Evolutionary conservation across 2,329 filamentous ascomycete genomes (phyloP).

Genomic region (Fusarium musae): DNA sequence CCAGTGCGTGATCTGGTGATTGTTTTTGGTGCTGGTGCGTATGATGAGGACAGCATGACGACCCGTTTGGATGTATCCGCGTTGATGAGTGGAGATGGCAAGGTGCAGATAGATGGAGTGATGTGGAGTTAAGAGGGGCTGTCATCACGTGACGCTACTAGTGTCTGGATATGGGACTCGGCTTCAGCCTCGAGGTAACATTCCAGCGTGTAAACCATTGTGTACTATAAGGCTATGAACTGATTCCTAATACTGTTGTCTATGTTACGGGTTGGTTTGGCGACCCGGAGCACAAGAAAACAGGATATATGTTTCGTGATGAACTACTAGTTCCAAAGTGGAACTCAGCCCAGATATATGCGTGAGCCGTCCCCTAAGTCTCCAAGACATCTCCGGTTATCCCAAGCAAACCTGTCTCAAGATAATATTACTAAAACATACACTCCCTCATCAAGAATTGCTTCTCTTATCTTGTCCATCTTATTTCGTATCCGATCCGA

Average conservation of each 20-base stretch:
- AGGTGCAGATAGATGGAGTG: conserved; percentile 20
- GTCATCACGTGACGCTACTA: conserved; percentile 1
- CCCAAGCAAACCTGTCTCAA: neutral
- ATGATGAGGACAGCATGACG: conserved; percentile 22
- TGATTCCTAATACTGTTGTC: neutral
- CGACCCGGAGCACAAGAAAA: too few relatives aligned
- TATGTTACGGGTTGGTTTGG: neutral
- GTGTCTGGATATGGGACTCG: neutral
- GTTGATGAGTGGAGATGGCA: conserved; percentile 33
- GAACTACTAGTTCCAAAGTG: neutral
- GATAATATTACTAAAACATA: neutral
- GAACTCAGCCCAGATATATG: neutral
- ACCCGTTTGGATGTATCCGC: conserved; percentile 17
- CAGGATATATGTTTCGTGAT: neutral
- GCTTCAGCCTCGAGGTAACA: neutral
- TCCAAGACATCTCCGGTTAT: neutral
- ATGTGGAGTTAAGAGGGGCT: conserved; percentile 8
- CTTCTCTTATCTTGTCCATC: neutral
- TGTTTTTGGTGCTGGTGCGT: conserved; percentile 30
- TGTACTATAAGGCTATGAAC: neutral
- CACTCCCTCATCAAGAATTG: neutral
- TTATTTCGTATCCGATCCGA: neutral
- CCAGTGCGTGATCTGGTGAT: conserved; percentile 39
- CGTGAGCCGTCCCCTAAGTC: neutral
- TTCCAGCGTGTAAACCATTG: neutral